A percentile compares a stretch with the other conserved stretches of the same genome.
Conservation (phyloP, 371 early-diverging fungal genomes). For the Zancudomyces culisetae region DNA sequence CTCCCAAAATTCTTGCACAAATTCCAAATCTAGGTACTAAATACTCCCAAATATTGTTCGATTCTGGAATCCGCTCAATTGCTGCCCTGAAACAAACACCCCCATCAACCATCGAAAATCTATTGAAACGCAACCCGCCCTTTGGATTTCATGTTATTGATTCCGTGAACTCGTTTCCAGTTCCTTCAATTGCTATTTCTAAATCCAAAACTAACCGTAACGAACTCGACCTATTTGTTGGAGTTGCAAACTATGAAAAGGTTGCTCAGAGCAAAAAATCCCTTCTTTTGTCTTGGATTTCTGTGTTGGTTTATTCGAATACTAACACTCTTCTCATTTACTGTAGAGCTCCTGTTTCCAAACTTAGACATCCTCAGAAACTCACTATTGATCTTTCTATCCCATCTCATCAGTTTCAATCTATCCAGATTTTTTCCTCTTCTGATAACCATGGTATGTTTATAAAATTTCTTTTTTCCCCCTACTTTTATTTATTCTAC, state of each 20-base stretch:
- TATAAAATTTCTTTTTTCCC: too few relatives aligned
- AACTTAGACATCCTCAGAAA: not conserved
- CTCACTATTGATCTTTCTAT: not conserved
- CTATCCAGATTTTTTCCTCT: not conserved
- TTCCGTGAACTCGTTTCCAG: not conserved
- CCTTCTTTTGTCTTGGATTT: not conserved
- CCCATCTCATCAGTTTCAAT: not conserved
- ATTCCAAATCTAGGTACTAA: conserved; percentile 1
- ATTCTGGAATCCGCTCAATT: not conserved
- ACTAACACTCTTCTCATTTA: not conserved
- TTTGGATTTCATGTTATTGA: conserved; percentile 2
- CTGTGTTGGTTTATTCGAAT: not conserved
- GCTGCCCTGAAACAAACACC: not conserved
- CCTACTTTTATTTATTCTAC: too few relatives aligned
- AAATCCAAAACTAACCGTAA: not conserved
- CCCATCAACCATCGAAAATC: not conserved
- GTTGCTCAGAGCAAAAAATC: not conserved
- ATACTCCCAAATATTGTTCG: conserved; percentile 1
- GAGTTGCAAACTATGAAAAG: not conserved
- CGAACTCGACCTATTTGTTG: not conserved
- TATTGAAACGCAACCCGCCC: conserved; percentile 3
- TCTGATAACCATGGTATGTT: conserved; percentile 3
- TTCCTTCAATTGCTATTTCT: not conserved
- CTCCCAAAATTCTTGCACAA: not conserved
- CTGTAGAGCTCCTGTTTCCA: not conserved